Percentiles rank a stretch among this genome's conserved stretches.
Conservation (phyloP, 257 asterid species). For the Vinca minor region DNA sequence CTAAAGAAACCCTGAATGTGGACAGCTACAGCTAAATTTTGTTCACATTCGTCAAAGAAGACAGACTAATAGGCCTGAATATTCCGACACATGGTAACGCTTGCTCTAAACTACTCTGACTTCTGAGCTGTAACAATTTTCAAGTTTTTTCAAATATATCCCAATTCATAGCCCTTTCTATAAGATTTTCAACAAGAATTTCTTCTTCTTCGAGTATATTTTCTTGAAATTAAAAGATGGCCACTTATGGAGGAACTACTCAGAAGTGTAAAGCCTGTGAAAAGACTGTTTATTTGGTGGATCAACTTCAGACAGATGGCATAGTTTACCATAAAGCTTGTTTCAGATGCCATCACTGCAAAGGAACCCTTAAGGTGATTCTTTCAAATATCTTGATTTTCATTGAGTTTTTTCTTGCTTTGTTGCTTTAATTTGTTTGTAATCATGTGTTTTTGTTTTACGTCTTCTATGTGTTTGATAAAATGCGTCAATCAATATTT, state of each 20-base stretch:
- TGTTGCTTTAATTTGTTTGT: background rate
- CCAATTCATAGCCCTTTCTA: too few species aligned
- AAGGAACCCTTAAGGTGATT: constrained; percentile 31
- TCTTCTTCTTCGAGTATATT: too few species aligned
- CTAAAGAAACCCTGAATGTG: constrained; percentile 9
- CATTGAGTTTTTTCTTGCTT: background rate
- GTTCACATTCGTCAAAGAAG: constrained; percentile 15
- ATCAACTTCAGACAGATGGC: constrained; percentile 30
- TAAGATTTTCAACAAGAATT: too few species aligned
- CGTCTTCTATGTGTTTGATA: background rate
- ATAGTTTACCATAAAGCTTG: constrained; percentile 28
- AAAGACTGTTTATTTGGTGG: constrained; percentile 31
- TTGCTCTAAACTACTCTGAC: constrained; percentile 14
- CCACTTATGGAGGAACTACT: constrained; percentile 29
- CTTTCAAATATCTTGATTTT: background rate
- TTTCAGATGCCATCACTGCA: constrained; percentile 33
- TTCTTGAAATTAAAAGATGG: constrained; percentile 15
- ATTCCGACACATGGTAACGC: constrained; percentile 17
- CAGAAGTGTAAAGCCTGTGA: constrained; percentile 32
- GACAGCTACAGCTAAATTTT: constrained; percentile 20
- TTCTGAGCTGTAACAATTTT: constrained; percentile 14
- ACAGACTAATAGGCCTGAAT: too few species aligned
- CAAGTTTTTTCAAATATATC: constrained; percentile 10
- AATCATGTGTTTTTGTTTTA: background rate
- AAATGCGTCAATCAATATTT: background rate